These are phyloP conservation scores for Boletus sp. DNA, from an alignment of 1,284 basidiomycete species.

Conservation along the genomic window DNA sequence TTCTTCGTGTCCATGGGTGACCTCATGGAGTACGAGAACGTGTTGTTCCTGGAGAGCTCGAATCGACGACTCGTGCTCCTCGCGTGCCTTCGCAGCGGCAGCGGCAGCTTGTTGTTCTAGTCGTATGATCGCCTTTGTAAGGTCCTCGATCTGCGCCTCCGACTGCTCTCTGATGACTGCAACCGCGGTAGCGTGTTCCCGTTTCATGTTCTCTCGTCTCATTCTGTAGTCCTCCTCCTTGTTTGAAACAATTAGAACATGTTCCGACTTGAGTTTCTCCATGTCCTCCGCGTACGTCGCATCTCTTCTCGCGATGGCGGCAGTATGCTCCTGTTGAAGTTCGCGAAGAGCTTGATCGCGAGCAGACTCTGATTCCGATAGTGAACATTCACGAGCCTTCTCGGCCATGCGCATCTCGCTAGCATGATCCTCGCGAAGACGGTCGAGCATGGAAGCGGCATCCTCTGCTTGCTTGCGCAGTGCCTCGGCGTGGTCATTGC, in stretches of 20 bases:
- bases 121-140: conserved; percentile 43
- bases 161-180: conserved; percentile 33
- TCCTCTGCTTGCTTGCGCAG: conserved; percentile 60
- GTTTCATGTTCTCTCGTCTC: conserved; percentile 39
- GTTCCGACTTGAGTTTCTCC: conserved; percentile 60
- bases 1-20: conserved; percentile 52
- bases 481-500: conserved; percentile 60
- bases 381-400: conserved; percentile 65
- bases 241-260: conserved; percentile 46
- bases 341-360: conserved; percentile 54
- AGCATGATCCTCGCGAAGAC: conserved; percentile 68
- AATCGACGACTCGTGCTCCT: conserved; percentile 51
- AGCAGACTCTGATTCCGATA: conserved; percentile 70
- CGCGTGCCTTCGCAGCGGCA: conserved; percentile 38
- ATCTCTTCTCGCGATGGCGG: conserved; percentile 64
- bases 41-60: conserved; percentile 54
- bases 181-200: conserved; percentile 38
- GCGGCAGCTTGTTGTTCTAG: conserved; percentile 44
- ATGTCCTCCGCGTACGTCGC: conserved; percentile 57
- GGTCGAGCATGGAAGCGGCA: conserved; percentile 54
- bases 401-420: conserved; percentile 65
- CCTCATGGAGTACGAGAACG: conserved; percentile 47
- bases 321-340: conserved; percentile 64
- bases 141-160: conserved; percentile 48
- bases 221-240: conserved; percentile 57